Base-by-base conservation (phyloP, 176 grass and related monocot genomes). In the Luzula sylvatica region DNA sequence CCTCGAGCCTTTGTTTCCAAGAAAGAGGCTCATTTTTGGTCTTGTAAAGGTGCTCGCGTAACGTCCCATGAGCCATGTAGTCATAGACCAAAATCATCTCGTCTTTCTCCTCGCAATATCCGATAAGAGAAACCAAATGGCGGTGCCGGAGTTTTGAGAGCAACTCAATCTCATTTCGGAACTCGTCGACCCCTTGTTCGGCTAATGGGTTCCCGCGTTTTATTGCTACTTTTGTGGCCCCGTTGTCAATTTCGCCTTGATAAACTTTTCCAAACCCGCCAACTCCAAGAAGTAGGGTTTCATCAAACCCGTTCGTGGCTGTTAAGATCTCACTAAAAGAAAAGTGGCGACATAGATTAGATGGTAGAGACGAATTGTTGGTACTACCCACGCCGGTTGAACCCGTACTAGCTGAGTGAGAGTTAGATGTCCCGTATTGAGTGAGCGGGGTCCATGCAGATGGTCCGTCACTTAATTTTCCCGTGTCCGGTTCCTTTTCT, bases 241-340 rank as follows among this genome's bases (percentile, higher is more conserved):
- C 77, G 11, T 43, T 56, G 15, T 81, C 87, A 15, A 86, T 43
- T 38, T 75, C 70, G 2, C 87, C 81, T 1, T 22, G 66, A 25
- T 86, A 93, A n/a, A 93, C 87, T 42, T 86, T 75, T 15, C 87
- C 87, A 25, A 93, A 93, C 1, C 87, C 87, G 1, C 87, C 87
- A 26, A 71, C 75, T 4, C 87, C 87, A 2, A 93, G 65, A 15
- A 93, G 58, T 46, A 35, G 74, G 17, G 73, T 29, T 2, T 86
- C n/a, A 46, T 93, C 70, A 4, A 93, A 85, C 3, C 47, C 67
- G 0, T 72, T 93, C n/a, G 81, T 93, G 26, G 73, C 77, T 2
- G 52, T 30, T 52, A 68, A 58, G 22, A 93, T 81, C 29, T 93
- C 70, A 1, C 15, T 15, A 19, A 93, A 72, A 0, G 77, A 68